Percentiles rank a stretch among this genome's conserved stretches.
Conservation (phyloP, 2,329 filamentous ascomycete genomes). For the Nigrospora osmanthi region DNA sequence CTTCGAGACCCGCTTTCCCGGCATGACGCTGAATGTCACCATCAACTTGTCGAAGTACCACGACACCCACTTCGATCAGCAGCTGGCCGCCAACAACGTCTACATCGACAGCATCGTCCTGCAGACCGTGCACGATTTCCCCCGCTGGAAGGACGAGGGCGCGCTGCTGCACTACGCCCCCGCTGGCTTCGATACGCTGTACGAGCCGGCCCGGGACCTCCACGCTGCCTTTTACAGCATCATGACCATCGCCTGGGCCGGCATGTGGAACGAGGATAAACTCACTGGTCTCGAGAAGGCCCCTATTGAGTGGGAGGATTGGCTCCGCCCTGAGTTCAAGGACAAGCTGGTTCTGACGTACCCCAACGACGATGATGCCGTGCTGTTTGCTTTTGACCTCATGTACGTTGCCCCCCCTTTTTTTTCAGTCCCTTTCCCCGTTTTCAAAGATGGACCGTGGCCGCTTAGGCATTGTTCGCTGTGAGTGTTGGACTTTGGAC, state of each 20-base stretch:
- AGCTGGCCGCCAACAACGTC: conserved; percentile 28
- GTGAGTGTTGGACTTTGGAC: no score
- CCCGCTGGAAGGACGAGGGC: conserved; percentile 39
- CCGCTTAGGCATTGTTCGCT: no score
- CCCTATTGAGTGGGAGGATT: conserved; percentile 32
- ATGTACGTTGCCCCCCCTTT: conserved; percentile 25
- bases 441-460: no score
- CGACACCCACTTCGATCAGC: conserved; percentile 35
- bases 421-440: no score
- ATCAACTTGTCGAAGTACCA: conserved; percentile 50
- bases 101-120: conserved; percentile 38
- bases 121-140: conserved; percentile 44
- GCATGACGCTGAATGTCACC: conserved; percentile 43
- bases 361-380: conserved; percentile 50
- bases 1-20: conserved; percentile 39
- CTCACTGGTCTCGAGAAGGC: conserved; percentile 19
- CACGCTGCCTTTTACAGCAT: conserved; percentile 34
- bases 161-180: conserved; percentile 42
- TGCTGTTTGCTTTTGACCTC: conserved; percentile 40
- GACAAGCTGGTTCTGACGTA: conserved; percentile 46
- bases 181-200: conserved; percentile 32
- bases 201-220: conserved; percentile 30
- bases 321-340: conserved; percentile 41
- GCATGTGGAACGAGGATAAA: conserved; percentile 27
- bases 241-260: conserved; percentile 28